Conservation (phyloP, 2,329 filamentous ascomycete genomes). For the Pezicula radicicola region DNA sequence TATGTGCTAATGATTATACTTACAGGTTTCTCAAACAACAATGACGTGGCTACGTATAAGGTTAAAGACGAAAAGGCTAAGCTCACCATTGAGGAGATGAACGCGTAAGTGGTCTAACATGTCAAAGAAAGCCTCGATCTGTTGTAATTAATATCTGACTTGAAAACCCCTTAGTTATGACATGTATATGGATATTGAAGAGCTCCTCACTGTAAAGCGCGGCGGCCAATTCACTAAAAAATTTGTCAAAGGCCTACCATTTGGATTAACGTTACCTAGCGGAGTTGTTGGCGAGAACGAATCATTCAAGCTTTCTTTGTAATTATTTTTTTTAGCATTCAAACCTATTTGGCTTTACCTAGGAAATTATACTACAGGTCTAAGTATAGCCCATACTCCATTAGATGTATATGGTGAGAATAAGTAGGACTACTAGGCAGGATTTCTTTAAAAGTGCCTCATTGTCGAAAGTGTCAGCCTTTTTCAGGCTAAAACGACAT, state of each 20-base stretch:
- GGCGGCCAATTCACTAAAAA: conserved; percentile 33
- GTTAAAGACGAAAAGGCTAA: conserved; percentile 58
- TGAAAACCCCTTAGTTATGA: conserved; percentile 42
- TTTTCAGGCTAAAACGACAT: too few relatives aligned
- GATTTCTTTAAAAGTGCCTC: too few relatives aligned
- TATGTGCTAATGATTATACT: conserved; percentile 56
- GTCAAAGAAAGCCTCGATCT: background rate
- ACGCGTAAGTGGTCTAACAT: conserved; percentile 42
- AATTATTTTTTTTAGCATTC: too few relatives aligned
- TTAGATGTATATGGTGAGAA: too few relatives aligned
- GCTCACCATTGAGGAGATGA: conserved; percentile 68
- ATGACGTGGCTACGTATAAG: conserved; percentile 50
- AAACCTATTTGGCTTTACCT: too few relatives aligned
- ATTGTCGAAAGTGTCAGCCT: too few relatives aligned
- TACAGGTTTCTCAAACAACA: conserved; percentile 60
- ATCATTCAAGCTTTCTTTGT: too few relatives aligned
- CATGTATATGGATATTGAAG: conserved; percentile 54
- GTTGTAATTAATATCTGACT: background rate
- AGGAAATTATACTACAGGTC: too few relatives aligned
- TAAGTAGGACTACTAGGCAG: too few relatives aligned
- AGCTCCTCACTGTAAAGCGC: conserved; percentile 36
- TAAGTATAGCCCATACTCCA: too few relatives aligned
- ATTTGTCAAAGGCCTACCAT: conserved; percentile 41
- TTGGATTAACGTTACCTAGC: too few relatives aligned
- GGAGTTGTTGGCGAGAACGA: too few relatives aligned